Evolutionary conservation across 345 rosid species (phyloP), one percentile per base, ranked within the genome.

Genomic region (Boechera divaricarpa): DNA sequence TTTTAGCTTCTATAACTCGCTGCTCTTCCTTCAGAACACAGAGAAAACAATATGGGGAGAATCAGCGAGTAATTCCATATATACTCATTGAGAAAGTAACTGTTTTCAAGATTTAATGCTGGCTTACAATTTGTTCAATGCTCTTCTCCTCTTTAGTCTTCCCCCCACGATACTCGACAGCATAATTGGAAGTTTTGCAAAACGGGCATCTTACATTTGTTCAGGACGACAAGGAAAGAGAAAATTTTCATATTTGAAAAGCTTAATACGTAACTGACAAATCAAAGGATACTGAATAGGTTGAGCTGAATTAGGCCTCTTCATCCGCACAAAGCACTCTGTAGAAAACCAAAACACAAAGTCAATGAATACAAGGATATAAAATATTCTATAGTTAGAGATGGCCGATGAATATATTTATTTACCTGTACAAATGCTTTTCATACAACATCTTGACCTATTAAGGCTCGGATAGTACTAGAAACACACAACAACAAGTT

Each of bases 251-350:
- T 13, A 60, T 7, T 28, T 51, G 7, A 11, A 68, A 76, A 48
- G 52, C 69, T 51, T 36, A 63, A 53, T 24, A 38, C 18, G 41
- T 69, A 24, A 55, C 55, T 9, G 4, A 16, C 26, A 28, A 7
- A 55, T 26, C 6, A 41, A 81, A 87, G 95, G 98, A 94, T 94
- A 91, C 98, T 89, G 93, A 5, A 87, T 88, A 74, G 97, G 97
- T 66, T 85, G 93, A 45, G 87, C 76, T 32, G 94, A 85, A 81
- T 86, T 85, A 28, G 94, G 97, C 86, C 82, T 88, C 84, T 93
- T 93, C 97, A 90, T 90, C 85, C 86, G 94, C 83, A 93, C 83
- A 82, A 93, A 93, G 70, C 98, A 93, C 80, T 93, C 98, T 93
- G 87, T 69, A 51, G 41, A 18, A 31, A 31, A 16, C 75, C 79